Evolutionary conservation across 352 stramenopile genomes (phyloP).

Genomic region (Phytophthora capsici): DNA sequence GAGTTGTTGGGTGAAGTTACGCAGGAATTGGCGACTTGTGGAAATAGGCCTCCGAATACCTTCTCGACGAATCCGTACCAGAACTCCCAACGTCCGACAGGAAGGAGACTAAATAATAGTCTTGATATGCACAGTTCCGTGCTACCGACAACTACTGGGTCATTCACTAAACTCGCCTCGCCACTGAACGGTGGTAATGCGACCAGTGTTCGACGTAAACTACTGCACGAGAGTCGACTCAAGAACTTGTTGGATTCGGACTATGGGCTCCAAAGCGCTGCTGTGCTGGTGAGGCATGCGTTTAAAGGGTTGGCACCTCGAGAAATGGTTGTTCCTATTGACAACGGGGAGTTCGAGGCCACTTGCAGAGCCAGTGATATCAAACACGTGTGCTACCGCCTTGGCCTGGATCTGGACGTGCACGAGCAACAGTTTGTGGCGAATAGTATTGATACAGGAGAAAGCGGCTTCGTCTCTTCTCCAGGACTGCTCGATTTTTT

Average conservation of each 20-base stretch:
- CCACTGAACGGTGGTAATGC: slow-evolving; percentile 13
- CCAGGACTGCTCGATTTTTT: slow-evolving; percentile 70
- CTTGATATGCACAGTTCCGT: slow-evolving; percentile 36
- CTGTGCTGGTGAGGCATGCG: slow-evolving; percentile 70
- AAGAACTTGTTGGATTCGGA: slow-evolving; percentile 57
- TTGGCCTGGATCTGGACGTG: slow-evolving; percentile 72
- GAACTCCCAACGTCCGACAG: slow-evolving; percentile 47
- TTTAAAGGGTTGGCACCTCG: slow-evolving; percentile 73
- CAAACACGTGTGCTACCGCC: slow-evolving; percentile 76
- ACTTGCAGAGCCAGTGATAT: slow-evolving; percentile 68
- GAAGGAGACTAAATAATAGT: slow-evolving; percentile 45
- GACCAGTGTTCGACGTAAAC: slow-evolving; percentile 51
- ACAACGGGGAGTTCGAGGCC: slow-evolving; percentile 73
- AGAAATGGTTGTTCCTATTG: slow-evolving; percentile 72
- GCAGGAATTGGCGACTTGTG: slow-evolving; percentile 21
- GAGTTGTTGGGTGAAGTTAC: slow-evolving; percentile 62
- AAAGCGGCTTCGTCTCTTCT: slow-evolving; percentile 70
- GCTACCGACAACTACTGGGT: slow-evolving; percentile 27
- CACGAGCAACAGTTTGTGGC: slow-evolving; percentile 68
- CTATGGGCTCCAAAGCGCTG: slow-evolving; percentile 66
- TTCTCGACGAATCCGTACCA: slow-evolving; percentile 41
- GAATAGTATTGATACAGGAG: slow-evolving; percentile 47
- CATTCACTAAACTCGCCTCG: slow-evolving; percentile 17
- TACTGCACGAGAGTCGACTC: slow-evolving; percentile 63
- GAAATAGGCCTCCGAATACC: slow-evolving; percentile 17